These are phyloP conservation scores for Ascochyta lentis DNA, from an alignment of 2,329 filamentous ascomycete species.

Conservation along the genomic window DNA sequence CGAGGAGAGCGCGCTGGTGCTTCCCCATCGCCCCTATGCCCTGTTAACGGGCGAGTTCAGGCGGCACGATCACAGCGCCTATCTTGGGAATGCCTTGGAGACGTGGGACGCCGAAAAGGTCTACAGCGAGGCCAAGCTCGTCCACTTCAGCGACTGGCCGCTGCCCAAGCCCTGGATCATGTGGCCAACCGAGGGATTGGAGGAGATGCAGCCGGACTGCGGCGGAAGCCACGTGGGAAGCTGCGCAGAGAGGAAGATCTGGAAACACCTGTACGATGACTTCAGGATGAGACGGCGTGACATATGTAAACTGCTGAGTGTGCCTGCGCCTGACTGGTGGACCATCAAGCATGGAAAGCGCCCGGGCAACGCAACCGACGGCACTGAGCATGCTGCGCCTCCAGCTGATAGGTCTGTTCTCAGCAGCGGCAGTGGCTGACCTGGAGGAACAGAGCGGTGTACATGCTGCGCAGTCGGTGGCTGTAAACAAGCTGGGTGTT, in stretches of 20 bases:
- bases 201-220: constrained; percentile 56
- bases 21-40: constrained; percentile 69
- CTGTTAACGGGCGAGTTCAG: constrained; percentile 70
- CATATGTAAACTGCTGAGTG: constrained; percentile 49
- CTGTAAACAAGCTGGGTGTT: background rate
- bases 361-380: constrained; percentile 29
- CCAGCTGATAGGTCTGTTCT: constrained; percentile 10
- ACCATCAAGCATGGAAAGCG: constrained; percentile 33
- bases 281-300: constrained; percentile 52
- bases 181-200: constrained; percentile 51
- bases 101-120: constrained; percentile 65
- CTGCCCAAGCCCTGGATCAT: constrained; percentile 69
- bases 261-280: constrained; percentile 55
- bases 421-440: background rate
- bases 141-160: constrained; percentile 77
- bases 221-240: constrained; percentile 37
- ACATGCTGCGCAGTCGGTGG: background rate
- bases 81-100: constrained; percentile 60
- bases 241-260: constrained; percentile 51
- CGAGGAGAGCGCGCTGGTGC: constrained; percentile 62
- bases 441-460: background rate
- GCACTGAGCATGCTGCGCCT: constrained; percentile 33
- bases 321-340: constrained; percentile 49
- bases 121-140: constrained; percentile 66
- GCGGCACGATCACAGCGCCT: constrained; percentile 57